A percentile compares a stretch with the other conserved stretches of the same genome.
These are phyloP conservation scores for Macrotyloma uniflorum DNA, from an alignment of 306 rosid species.

Conservation along the genomic window DNA sequence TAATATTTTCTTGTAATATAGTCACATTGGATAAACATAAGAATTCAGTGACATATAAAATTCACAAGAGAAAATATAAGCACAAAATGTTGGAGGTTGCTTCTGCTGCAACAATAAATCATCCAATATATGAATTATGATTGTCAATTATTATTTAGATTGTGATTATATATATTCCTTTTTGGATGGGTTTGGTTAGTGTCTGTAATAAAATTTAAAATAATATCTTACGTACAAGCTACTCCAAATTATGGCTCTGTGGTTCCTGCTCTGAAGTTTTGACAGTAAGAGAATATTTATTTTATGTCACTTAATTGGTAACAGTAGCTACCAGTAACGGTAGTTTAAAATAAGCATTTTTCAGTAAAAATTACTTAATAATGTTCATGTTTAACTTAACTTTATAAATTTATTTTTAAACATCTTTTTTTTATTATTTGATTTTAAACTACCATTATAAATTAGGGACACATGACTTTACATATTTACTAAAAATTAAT, in stretches of 20 bases:
- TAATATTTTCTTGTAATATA: not conserved
- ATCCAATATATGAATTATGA: constrained; percentile 1
- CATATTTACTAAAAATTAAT: too few relatives aligned
- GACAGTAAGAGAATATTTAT: not conserved
- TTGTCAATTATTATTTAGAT: constrained; percentile 12
- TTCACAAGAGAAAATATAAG: not conserved
- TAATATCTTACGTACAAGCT: constrained; percentile 8
- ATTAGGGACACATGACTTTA: too few relatives aligned
- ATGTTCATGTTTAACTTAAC: too few relatives aligned
- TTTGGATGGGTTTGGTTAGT: not conserved
- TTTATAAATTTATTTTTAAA: too few relatives aligned
- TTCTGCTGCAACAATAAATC: not conserved
- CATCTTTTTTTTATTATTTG: too few relatives aligned
- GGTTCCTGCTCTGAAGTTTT: not conserved
- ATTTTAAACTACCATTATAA: too few relatives aligned
- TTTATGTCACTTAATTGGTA: not conserved
- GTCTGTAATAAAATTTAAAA: not conserved
- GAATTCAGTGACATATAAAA: not conserved
- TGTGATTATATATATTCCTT: constrained; percentile 11
- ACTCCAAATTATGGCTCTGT: constrained; percentile 4
- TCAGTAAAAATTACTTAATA: too few relatives aligned
- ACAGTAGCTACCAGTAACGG: too few relatives aligned
- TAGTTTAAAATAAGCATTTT: too few relatives aligned
- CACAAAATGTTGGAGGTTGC: not conserved
- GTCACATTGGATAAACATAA: not conserved